Conservation (phyloP, 306 rosid species). For the Corylus heterophylla region DNA sequence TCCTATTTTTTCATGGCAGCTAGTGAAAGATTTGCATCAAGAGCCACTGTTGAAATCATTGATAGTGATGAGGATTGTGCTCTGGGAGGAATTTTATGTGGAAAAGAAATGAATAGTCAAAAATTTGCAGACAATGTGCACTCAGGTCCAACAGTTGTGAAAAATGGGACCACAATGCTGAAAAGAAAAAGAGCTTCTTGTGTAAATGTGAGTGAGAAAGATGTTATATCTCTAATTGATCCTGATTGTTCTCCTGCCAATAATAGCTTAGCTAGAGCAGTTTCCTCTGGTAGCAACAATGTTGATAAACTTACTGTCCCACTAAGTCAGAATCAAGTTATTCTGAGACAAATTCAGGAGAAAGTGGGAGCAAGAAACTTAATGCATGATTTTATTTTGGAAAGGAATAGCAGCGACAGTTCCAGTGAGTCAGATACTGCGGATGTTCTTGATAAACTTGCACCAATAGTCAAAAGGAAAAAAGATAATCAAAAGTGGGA, state of each 20-base stretch:
- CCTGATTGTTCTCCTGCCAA: background rate
- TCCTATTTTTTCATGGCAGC: constrained; percentile 16
- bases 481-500: constrained; percentile 11
- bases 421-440: constrained; percentile 24
- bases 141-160: background rate
- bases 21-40: constrained; percentile 5
- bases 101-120: background rate
- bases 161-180: background rate
- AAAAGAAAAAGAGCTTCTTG: constrained; percentile 29
- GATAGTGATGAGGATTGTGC: constrained; percentile 33
- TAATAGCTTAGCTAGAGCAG: background rate
- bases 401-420: background rate
- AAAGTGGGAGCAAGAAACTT: background rate
- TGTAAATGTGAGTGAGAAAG: background rate
- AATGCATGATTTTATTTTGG: background rate
- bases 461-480: background rate
- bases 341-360: background rate
- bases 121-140: background rate
- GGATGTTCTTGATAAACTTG: too few species aligned
- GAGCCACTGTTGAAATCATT: background rate
- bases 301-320: background rate
- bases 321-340: background rate
- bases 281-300: background rate
- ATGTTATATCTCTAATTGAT: background rate
- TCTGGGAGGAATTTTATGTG: background rate